A percentile compares a stretch with the other conserved stretches of the same genome.
phyloP scores from a whole-genome alignment of 257 asterid species.

The Fraxinus quadrangulata region DNA sequence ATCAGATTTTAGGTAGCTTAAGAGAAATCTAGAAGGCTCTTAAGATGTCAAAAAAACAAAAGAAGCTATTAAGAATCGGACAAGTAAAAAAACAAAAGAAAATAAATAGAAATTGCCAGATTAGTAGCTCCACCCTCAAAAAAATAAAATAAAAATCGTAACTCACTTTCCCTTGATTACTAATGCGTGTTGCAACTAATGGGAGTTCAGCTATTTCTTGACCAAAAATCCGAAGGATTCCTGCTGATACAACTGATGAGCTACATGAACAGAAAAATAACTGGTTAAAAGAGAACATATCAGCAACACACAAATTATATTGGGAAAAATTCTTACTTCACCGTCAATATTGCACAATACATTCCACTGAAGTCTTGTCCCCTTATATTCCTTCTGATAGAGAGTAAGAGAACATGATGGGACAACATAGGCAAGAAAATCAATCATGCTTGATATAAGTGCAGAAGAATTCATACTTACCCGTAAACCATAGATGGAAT shows the following conservation, averaged over 20 bases:
- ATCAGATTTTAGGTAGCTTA: neutral
- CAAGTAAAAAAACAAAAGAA: neutral
- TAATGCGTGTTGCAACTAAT: conserved; percentile 81
- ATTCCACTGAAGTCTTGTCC: conserved; percentile 97
- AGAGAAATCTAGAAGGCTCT: neutral
- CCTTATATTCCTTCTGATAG: conserved; percentile 85
- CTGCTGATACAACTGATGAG: conserved; percentile 92
- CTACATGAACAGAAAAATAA: conserved; percentile 51
- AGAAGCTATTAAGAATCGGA: neutral
- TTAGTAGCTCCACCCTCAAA: neutral
- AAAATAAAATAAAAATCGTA: neutral
- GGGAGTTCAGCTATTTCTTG: conserved; percentile 94
- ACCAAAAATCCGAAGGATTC: conserved; percentile 86
- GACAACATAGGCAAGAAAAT: conserved; percentile 21
- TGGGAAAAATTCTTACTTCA: conserved; percentile 56
- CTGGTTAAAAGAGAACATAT: conserved; percentile 19
- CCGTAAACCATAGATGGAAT: conserved; percentile 98
- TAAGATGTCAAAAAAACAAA: neutral
- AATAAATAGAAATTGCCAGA: neutral
- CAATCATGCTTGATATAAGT: conserved; percentile 1
- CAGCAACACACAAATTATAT: neutral
- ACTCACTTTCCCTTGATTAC: conserved; percentile 81
- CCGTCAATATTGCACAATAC: conserved; percentile 86
- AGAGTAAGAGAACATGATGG: conserved; percentile 5
- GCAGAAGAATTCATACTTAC: conserved; percentile 44